Evolutionary conservation across 352 stramenopile genomes (phyloP), one percentile per base, ranked within the genome.

Genomic region (Elongisporangium undulatum): DNA sequence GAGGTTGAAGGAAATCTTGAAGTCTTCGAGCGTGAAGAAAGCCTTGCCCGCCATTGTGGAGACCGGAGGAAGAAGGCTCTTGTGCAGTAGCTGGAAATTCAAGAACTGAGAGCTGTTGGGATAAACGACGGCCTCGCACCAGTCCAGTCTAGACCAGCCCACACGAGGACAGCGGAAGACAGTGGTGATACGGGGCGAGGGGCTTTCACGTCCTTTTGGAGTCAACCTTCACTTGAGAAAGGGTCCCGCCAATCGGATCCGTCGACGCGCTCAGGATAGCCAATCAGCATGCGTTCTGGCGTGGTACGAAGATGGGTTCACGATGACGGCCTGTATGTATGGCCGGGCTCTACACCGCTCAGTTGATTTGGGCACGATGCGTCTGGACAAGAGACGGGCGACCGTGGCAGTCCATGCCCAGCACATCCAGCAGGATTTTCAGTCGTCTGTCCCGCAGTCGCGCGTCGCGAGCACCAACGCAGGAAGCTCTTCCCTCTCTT

Each of bases 1-100:
- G 49, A 79, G 66, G 49, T 70, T 70, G 61, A 77, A 77, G 10
- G 63, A 61, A 16, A 58, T 62, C 63, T 85, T 86, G 64, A 64
- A 60, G 54, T 64, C 74, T 50, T 84, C 74, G 16, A 63, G 19
- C 13, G 74, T 82, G 56, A 78, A 79, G 64, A 74, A 41, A 48
- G 64, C 72, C n/a, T 45, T 45, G 34, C 34, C 34, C 34, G 34
- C 34, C 34, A 45, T 45, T 8, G 1, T 45, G 34, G 34, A 45
- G 34, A 45, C 13, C 17, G 13, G 34, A 45, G 34, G 34, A 17
- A 45, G 34, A 12, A 45, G 34, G 34, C 34, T 45, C 34, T 45
- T 45, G 34, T 17, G 34, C 34, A 17, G 34, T 17, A 45, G 34
- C 10, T 16, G 34, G 34, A 4, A 45, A 17, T 45, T 45, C 34